These are phyloP conservation scores for Melampsora americana DNA, from an alignment of 1,284 basidiomycete species.

Conservation along the genomic window DNA sequence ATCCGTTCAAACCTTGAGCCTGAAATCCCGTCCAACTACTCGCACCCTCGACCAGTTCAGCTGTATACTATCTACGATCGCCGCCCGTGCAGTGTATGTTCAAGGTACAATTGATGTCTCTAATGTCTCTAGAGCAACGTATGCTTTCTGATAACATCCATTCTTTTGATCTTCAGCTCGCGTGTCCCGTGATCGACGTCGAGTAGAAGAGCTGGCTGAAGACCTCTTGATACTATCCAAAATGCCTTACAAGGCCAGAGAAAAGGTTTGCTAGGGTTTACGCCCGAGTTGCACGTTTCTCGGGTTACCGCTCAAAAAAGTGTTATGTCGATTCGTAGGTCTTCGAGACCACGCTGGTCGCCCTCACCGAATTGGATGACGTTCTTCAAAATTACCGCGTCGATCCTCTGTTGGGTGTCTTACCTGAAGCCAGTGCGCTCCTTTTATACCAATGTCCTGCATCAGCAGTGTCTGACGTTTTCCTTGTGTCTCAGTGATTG, in stretches of 20 bases:
- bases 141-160: background rate
- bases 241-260: conserved; percentile 35
- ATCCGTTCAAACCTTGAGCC: background rate
- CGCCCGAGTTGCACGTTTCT: background rate
- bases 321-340: conserved; percentile 9
- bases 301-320: background rate
- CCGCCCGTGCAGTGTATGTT: conserved; percentile 1
- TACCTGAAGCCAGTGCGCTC: conserved; percentile 43
- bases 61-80: background rate
- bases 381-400: conserved; percentile 41
- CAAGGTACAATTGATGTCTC: background rate
- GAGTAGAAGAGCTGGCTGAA: conserved; percentile 15
- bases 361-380: conserved; percentile 34
- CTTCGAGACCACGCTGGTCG: conserved; percentile 33
- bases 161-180: conserved; percentile 9
- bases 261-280: conserved; percentile 26
- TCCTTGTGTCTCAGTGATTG: conserved; percentile 15
- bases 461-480: background rate
- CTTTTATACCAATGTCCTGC: background rate
- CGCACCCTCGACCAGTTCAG: background rate
- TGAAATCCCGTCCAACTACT: background rate
- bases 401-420: conserved; percentile 41
- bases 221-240: conserved; percentile 31
- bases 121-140: background rate
- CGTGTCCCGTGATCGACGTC: conserved; percentile 29